A percentile compares a stretch with the other conserved stretches of the same genome.
phyloP scores from a whole-genome alignment of 2,329 filamentous ascomycete species.

The Mollisia scopiformis region DNA sequence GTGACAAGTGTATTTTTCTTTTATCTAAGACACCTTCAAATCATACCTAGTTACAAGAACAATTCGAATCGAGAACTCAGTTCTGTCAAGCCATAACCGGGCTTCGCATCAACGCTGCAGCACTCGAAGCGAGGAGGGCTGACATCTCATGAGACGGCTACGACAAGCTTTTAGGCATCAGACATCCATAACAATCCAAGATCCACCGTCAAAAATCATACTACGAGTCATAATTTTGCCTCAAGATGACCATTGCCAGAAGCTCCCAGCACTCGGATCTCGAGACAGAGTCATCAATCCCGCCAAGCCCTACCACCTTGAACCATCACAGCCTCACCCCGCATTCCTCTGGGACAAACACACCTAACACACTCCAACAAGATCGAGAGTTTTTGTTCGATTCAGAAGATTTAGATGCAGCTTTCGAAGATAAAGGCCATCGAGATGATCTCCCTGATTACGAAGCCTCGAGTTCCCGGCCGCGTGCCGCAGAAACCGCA shows the following conservation, averaged over 20 bases:
- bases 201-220: neutral
- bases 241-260: neutral
- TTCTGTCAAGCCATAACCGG: neutral
- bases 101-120: neutral
- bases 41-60: neutral
- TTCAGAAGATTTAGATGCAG: neutral
- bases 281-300: neutral
- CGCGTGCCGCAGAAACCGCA: neutral
- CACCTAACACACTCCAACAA: slow-evolving; percentile 6
- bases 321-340: slow-evolving; percentile 5
- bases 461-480: neutral
- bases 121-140: neutral
- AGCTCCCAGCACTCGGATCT: neutral
- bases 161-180: slow-evolving; percentile 1
- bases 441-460: neutral
- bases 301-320: neutral
- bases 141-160: slow-evolving; percentile 3
- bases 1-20: too few relatives aligned
- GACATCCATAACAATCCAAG: neutral
- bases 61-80: neutral
- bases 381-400: slow-evolving; percentile 8
- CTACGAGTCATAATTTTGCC: neutral
- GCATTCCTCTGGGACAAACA: slow-evolving; percentile 6
- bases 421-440: neutral
- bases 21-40: too few relatives aligned